These are phyloP conservation scores for Uronychia setigera DNA, from an alignment of 73 alveolate genomes.

Conservation along the genomic window DNA sequence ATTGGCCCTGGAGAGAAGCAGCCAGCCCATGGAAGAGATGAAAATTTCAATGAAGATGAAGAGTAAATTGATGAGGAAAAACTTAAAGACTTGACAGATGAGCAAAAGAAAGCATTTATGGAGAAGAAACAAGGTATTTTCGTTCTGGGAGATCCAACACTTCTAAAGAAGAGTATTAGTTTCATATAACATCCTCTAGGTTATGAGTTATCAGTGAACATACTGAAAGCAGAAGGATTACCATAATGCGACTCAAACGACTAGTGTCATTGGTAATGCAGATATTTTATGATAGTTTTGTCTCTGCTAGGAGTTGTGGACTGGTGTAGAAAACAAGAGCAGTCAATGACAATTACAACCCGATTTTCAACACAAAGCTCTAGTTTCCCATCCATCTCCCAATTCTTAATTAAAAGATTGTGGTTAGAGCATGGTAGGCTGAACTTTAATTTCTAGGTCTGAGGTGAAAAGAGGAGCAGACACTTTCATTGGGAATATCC, in stretches of 20 bases:
- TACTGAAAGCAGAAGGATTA: slow-evolving; percentile 85
- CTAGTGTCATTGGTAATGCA: slow-evolving; percentile 26
- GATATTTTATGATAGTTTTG: slow-evolving; percentile 55
- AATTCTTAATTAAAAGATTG: slow-evolving; percentile 87
- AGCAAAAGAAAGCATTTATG: slow-evolving; percentile 60
- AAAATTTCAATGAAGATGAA: slow-evolving; percentile 65
- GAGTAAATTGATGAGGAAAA: slow-evolving; percentile 82
- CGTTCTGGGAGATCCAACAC: slow-evolving; percentile 31
- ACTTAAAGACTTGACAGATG: slow-evolving; percentile 77
- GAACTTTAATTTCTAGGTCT: neutral
- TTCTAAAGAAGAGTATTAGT: slow-evolving; percentile 38
- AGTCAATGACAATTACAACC: slow-evolving; percentile 70
- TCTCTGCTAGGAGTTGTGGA: slow-evolving; percentile 85
- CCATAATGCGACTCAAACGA: slow-evolving; percentile 54
- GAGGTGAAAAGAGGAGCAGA: slow-evolving; percentile 57
- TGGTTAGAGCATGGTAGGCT: slow-evolving; percentile 84
- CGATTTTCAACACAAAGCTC: slow-evolving; percentile 72
- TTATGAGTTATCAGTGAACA: slow-evolving; percentile 78
- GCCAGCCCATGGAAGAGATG: slow-evolving; percentile 92
- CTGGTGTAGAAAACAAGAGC: slow-evolving; percentile 68
- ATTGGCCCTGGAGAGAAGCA: slow-evolving; percentile 94
- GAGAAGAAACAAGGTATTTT: slow-evolving; percentile 64
- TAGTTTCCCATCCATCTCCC: slow-evolving; percentile 88
- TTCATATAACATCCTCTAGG: slow-evolving; percentile 69
- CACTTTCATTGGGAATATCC: slow-evolving; percentile 84